phyloP scores from a whole-genome alignment of 2,329 filamentous ascomycete species.

The Immersiporthe knoxdaviesiana region DNA sequence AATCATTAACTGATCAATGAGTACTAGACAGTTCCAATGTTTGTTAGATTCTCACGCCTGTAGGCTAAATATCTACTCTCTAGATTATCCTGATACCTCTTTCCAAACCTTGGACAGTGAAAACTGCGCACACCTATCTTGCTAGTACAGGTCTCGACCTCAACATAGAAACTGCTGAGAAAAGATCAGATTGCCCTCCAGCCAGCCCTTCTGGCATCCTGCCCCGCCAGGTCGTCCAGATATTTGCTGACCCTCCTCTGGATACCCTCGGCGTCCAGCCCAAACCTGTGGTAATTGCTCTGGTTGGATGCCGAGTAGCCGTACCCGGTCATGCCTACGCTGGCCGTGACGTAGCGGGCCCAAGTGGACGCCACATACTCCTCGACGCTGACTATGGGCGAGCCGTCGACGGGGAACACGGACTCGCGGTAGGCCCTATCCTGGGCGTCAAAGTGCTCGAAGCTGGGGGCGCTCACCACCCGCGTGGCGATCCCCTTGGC shows the following conservation, averaged over 20 bases:
- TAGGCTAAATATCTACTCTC: too few relatives aligned
- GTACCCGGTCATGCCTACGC: conserved; percentile 48
- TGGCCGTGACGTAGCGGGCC: conserved; percentile 54
- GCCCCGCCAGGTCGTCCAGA: background rate
- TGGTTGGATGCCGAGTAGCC: conserved; percentile 52
- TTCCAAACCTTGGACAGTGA: too few relatives aligned
- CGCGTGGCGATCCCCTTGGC: conserved; percentile 12
- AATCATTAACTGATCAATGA: too few relatives aligned
- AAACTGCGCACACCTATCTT: too few relatives aligned
- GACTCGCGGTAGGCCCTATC: conserved; percentile 33
- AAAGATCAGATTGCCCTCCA: background rate
- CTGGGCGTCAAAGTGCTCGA: conserved; percentile 30
- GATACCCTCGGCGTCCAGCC: conserved; percentile 42
- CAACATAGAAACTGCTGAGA: too few relatives aligned
- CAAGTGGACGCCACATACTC: conserved; percentile 51
- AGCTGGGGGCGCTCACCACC: conserved; percentile 28
- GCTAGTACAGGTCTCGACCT: too few relatives aligned
- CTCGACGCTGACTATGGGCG: conserved; percentile 39
- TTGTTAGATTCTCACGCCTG: too few relatives aligned
- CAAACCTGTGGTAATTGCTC: conserved; percentile 51
- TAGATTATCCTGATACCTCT: too few relatives aligned
- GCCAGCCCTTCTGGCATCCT: background rate
- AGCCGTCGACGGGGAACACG: conserved; percentile 41
- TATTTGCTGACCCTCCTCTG: background rate
- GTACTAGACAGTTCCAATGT: too few relatives aligned